Evolutionary conservation across 306 rosid species (phyloP).

Genomic region (Cucumis melo): DNA sequence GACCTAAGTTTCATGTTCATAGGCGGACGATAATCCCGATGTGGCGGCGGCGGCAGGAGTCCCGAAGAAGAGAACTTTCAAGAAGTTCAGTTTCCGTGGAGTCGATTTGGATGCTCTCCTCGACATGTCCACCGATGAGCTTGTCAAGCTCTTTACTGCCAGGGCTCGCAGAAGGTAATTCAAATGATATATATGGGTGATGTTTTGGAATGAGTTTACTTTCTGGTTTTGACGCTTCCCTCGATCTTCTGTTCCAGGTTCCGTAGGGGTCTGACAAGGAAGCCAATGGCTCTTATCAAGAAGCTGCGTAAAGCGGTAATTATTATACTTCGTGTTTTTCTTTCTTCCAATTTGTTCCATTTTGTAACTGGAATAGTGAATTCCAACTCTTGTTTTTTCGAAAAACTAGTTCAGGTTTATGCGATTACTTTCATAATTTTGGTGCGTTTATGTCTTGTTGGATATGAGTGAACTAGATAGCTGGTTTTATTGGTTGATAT

Average conservation of each 20-base stretch:
- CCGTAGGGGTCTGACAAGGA: constrained; percentile 79
- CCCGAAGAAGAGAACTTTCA: constrained; percentile 83
- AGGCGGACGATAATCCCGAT: constrained; percentile 67
- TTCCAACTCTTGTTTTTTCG: not conserved
- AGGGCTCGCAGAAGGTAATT: constrained; percentile 66
- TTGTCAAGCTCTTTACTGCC: constrained; percentile 69
- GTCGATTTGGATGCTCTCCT: constrained; percentile 68
- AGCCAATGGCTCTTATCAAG: constrained; percentile 94
- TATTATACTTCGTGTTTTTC: not conserved
- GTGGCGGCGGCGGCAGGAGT: constrained; percentile 25
- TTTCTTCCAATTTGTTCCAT: not conserved
- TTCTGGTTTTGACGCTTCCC: not conserved
- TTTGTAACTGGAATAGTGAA: not conserved
- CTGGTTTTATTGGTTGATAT: not conserved
- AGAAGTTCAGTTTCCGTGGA: constrained; percentile 73
- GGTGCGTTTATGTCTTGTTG: not conserved
- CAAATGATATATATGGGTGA: too few species aligned
- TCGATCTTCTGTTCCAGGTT: constrained; percentile 25
- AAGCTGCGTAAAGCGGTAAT: constrained; percentile 89
- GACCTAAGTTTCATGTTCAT: not conserved
- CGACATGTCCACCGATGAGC: constrained; percentile 77
- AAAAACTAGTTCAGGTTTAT: not conserved
- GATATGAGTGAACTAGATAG: not conserved
- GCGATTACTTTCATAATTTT: not conserved
- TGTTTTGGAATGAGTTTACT: not conserved